Evolutionary conservation across 2,329 filamentous ascomycete species (phyloP), one percentile per base, ranked within the genome.

Genomic region (Aspergillus novoparasiticus): DNA sequence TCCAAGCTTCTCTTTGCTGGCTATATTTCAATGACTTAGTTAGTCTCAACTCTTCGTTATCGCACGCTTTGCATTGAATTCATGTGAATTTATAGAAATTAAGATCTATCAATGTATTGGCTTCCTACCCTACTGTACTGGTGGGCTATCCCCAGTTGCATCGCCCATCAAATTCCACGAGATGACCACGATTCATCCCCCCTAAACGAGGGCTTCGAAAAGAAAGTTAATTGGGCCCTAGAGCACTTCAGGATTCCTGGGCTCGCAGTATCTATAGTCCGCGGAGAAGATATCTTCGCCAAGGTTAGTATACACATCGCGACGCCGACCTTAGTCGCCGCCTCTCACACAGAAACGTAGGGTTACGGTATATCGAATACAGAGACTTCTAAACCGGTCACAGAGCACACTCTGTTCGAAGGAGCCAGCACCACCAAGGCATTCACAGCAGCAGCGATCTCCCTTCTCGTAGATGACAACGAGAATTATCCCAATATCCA

Each of bases 381-480:
- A 1, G 45, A 48, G 45, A 48, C 45, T 4, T 28, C 23, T 2
- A 48, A 48, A 9, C 45, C 45, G 3, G 45, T 48, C 39, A 73
- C 68, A 21, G 58, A 60, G 36, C 70, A 72, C 43, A 73, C 69
- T 4, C 59, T 73, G 11, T 71, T 72, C 45, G 69, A 73, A 41
- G 66, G 71, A 32, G 71, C 69, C 5, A 71, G 70, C 10, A 60
- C 55, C 23, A 53, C 68, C 3, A 73, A 73, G 59, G 71, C 71
- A 3, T 57, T 73, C 16, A 73, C 71, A n/a, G 71, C 71, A 19
- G 71, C 71, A 4, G 54, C 70, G 0, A 65, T 73, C n/a, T 68
- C 41, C 6, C 56, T 87, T 9, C 75, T 86, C 6, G 79, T 80
- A n/a, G 76, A 82, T 9, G 73, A 69, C 58, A 72, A 77, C 14